A percentile compares a stretch with the other conserved stretches of the same genome.
Evolutionary conservation across 768 basidiomycete genomes (phyloP).

Genomic region (Boletus reticuloceps): DNA sequence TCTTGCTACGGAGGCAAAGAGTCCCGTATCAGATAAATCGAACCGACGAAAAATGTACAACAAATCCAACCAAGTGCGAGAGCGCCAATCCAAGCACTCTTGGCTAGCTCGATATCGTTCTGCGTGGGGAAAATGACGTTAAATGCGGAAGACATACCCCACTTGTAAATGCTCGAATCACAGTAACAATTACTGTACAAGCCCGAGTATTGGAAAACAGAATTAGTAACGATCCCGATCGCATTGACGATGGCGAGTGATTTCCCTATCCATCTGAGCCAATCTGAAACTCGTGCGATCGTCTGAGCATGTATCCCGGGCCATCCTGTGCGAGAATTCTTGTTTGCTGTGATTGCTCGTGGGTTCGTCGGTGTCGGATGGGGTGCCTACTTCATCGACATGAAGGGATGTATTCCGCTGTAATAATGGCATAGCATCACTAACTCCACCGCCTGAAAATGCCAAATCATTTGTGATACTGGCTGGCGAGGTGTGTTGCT

Average conservation of each 20-base stretch:
- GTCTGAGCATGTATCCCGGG: not conserved
- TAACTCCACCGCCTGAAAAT: too few relatives aligned
- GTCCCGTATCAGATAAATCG: conserved; percentile 30
- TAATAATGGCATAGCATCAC: not conserved
- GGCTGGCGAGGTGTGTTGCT: not conserved
- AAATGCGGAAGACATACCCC: conserved; percentile 24
- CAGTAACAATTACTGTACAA: conserved; percentile 32
- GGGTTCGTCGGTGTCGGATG: not conserved
- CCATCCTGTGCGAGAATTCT: too few relatives aligned
- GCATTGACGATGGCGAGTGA: conserved; percentile 29
- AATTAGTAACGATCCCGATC: conserved; percentile 22
- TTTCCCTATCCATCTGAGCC: conserved; percentile 28
- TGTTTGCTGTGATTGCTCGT: too few relatives aligned
- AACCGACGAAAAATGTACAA: conserved; percentile 25
- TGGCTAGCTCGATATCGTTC: conserved; percentile 27
- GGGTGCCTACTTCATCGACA: too few relatives aligned
- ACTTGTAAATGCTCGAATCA: conserved; percentile 20
- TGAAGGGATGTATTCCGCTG: too few relatives aligned
- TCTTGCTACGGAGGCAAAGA: conserved; percentile 2
- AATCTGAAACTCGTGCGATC: conserved; percentile 3
- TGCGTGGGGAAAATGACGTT: conserved; percentile 19
- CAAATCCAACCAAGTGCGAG: conserved; percentile 26
- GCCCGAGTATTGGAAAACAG: conserved; percentile 29
- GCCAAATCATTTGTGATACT: too few relatives aligned
- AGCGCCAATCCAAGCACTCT: conserved; percentile 37